Conservation (phyloP, 164 flowering plant species). For the Piper betle region DNA sequence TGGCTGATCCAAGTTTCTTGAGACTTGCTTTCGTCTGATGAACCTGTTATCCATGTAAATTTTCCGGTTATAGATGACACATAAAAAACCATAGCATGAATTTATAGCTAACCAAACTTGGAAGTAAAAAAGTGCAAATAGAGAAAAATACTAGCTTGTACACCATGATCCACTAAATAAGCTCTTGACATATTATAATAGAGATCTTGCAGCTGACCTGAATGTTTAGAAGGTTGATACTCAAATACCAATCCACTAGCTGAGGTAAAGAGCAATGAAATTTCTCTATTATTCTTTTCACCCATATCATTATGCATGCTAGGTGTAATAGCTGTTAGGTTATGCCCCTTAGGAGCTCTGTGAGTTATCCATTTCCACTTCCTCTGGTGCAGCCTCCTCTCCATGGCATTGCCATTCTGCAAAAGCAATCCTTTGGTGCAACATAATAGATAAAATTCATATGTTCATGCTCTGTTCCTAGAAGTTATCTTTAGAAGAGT, state of each 20-base stretch:
- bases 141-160: no score
- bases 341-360: constrained; percentile 49
- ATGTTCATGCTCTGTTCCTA: background rate
- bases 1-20: constrained; percentile 54
- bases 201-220: constrained; percentile 28
- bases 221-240: constrained; percentile 32
- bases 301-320: constrained; percentile 18
- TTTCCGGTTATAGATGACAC: background rate
- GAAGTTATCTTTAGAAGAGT: background rate
- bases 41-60: constrained; percentile 32
- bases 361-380: constrained; percentile 85
- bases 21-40: constrained; percentile 18
- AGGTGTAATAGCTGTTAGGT: constrained; percentile 47
- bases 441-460: background rate
- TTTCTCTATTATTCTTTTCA: constrained; percentile 22
- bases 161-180: no score
- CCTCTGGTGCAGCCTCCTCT: constrained; percentile 58
- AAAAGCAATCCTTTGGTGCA: background rate
- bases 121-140: no score
- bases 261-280: constrained; percentile 51
- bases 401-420: constrained; percentile 62
- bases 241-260: constrained; percentile 51
- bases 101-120: no score
- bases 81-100: background rate
- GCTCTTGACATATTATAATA: background rate